Evolutionary conservation across 2,329 filamentous ascomycete species (phyloP).

Genomic region (Hymenoscyphus linearis): DNA sequence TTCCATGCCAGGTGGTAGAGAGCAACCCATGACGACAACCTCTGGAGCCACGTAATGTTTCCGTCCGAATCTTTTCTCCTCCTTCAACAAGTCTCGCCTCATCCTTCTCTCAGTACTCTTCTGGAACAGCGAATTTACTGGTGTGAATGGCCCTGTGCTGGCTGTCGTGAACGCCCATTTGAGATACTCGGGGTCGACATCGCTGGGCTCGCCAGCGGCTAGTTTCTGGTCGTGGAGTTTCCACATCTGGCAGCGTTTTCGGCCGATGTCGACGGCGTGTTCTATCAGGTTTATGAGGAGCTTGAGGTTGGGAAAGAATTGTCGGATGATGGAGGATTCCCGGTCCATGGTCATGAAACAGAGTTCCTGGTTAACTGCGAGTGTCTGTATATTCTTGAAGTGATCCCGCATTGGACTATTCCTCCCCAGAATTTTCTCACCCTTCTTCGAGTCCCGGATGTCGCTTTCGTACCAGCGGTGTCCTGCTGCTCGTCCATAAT

Average conservation of each 20-base stretch:
- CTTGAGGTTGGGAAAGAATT: constrained; percentile 10
- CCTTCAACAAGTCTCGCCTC: not conserved
- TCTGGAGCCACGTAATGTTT: constrained; percentile 7
- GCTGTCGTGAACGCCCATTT: constrained; percentile 10
- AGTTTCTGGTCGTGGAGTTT: not conserved
- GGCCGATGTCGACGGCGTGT: not conserved
- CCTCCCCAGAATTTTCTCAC: not conserved
- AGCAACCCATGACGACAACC: constrained; percentile 7
- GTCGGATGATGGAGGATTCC: constrained; percentile 1
- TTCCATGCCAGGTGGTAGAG: constrained; percentile 5
- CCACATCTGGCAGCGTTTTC: not conserved
- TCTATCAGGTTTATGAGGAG: constrained; percentile 12
- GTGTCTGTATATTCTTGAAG: constrained; percentile 6
- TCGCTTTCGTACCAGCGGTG: constrained; percentile 7
- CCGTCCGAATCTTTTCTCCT: not conserved
- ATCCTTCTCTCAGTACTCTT: constrained; percentile 1
- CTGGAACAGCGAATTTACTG: constrained; percentile 1
- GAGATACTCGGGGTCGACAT: not conserved
- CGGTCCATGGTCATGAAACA: constrained; percentile 5
- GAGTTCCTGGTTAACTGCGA: constrained; percentile 10
- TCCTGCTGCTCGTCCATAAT: not conserved
- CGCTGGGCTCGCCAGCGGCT: not conserved
- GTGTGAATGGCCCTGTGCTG: constrained; percentile 10
- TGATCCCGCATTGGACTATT: constrained; percentile 7
- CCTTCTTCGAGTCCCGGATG: not conserved